Evolutionary conservation across 2,329 filamentous ascomycete genomes (phyloP).

Genomic region (Aspergillus fijiensis): DNA sequence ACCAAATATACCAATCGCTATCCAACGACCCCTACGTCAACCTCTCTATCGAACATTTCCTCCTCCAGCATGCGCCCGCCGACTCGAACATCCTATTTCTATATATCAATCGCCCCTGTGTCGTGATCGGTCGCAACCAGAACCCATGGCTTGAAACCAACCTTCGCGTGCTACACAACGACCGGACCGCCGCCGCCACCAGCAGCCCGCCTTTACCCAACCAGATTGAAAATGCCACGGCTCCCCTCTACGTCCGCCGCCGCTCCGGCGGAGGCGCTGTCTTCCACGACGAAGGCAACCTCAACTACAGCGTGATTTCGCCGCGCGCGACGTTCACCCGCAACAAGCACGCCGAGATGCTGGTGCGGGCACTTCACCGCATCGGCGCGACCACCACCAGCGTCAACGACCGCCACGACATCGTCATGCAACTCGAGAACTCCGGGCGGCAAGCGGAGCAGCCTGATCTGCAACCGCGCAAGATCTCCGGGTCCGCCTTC

Average conservation of each 20-base stretch:
- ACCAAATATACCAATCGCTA: slow-evolving; percentile 69
- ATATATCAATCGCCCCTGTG: slow-evolving; percentile 81
- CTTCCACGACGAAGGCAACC: slow-evolving; percentile 88
- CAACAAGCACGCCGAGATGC: slow-evolving; percentile 87
- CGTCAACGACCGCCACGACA: slow-evolving; percentile 91
- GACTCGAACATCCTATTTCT: slow-evolving; percentile 79
- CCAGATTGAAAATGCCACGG: slow-evolving; percentile 21
- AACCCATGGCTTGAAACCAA: slow-evolving; percentile 96
- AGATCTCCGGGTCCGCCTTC: slow-evolving; percentile 92
- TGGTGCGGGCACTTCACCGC: slow-evolving; percentile 72
- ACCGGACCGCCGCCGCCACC: slow-evolving; percentile 18
- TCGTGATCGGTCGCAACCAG: slow-evolving; percentile 94
- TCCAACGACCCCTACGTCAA: slow-evolving; percentile 80
- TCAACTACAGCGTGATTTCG: slow-evolving; percentile 92
- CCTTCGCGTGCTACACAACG: slow-evolving; percentile 59
- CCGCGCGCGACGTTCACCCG: slow-evolving; percentile 75
- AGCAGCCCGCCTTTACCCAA: slow-evolving; percentile 6
- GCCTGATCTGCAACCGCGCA: slow-evolving; percentile 52
- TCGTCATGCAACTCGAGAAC: slow-evolving; percentile 65
- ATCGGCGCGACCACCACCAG: slow-evolving; percentile 54
- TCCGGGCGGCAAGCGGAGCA: neutral
- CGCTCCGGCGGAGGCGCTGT: slow-evolving; percentile 89
- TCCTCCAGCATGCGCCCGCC: slow-evolving; percentile 71
- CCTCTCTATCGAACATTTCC: slow-evolving; percentile 88
- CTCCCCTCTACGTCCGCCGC: slow-evolving; percentile 70